These are phyloP conservation scores for Chlorociboria aeruginascens DNA, from an alignment of 495 filamentous ascomycete genomes.

Conservation along the genomic window DNA sequence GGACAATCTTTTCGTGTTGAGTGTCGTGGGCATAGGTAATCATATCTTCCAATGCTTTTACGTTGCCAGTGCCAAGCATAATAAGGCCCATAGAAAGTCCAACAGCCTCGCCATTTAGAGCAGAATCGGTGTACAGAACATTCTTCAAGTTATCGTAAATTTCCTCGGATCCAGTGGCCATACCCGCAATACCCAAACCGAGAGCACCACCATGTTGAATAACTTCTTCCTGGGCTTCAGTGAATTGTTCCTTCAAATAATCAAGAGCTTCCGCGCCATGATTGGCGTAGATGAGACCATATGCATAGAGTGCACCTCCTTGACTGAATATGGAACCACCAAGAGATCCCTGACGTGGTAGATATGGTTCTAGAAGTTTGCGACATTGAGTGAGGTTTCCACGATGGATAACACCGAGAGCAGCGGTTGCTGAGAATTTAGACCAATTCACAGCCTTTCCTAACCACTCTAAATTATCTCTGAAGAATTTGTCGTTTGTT, in stretches of 20 bases:
- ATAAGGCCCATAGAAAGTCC: constrained; percentile 92
- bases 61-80: constrained; percentile 91
- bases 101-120: constrained; percentile 92
- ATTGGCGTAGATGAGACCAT: constrained; percentile 95
- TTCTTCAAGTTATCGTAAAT: constrained; percentile 86
- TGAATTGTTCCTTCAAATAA: constrained; percentile 79
- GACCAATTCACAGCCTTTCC: constrained; percentile 99
- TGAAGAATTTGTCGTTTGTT: constrained; percentile 93
- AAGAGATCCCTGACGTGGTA: constrained; percentile 58
- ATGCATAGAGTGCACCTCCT: constrained; percentile 88
- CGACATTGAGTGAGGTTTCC: constrained; percentile 88
- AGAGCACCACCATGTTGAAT: constrained; percentile 95
- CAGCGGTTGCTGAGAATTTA: constrained; percentile 96
- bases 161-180: constrained; percentile 83
- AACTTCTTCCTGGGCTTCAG: constrained; percentile 78
- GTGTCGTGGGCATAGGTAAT: constrained; percentile 96
- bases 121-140: constrained; percentile 84
- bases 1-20: constrained; percentile 96
- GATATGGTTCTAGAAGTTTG: constrained; percentile 88
- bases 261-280: constrained; percentile 88
- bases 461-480: constrained; percentile 95
- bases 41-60: constrained; percentile 86
- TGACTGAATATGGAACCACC: constrained; percentile 87
- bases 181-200: constrained; percentile 91
- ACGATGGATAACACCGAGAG: constrained; percentile 90